These are phyloP conservation scores for Pichia phayaonensis DNA, from an alignment of 805 yeast genomes.

Conservation along the genomic window DNA sequence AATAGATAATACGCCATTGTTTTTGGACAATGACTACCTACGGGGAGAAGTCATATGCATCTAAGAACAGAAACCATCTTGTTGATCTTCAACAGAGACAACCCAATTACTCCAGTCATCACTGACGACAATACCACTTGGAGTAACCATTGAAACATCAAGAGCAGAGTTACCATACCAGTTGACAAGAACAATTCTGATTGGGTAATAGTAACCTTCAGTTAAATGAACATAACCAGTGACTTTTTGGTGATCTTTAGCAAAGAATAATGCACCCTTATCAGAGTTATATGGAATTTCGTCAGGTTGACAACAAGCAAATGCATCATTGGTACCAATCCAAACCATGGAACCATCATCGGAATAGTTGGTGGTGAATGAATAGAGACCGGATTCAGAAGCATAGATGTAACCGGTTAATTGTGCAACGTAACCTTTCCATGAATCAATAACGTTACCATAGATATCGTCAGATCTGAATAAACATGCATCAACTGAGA, in stretches of 20 bases:
- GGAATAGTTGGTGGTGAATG: constrained; percentile 15
- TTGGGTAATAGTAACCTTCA: constrained; percentile 13
- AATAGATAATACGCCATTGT: too few relatives aligned
- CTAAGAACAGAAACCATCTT: constrained; percentile 3
- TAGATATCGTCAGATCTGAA: constrained; percentile 1
- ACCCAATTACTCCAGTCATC: constrained; percentile 6
- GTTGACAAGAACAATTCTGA: constrained; percentile 15
- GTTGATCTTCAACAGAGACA: constrained; percentile 1
- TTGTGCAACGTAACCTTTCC: constrained; percentile 10
- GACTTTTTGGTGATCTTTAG: not conserved
- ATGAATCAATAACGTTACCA: constrained; percentile 2
- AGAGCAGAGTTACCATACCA: constrained; percentile 5
- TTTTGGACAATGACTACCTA: too few relatives aligned
- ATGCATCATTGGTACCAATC: constrained; percentile 25
- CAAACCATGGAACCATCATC: constrained; percentile 30
- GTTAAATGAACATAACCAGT: constrained; percentile 10
- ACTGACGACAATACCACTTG: constrained; percentile 1
- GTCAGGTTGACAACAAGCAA: constrained; percentile 28
- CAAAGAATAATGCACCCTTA: constrained; percentile 7
- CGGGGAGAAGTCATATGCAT: too few relatives aligned
- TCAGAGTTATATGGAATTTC: constrained; percentile 1
- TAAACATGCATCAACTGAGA: constrained; percentile 7
- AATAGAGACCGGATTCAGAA: constrained; percentile 23
- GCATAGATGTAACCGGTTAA: constrained; percentile 6
- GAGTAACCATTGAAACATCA: constrained; percentile 6